These are phyloP conservation scores for Phlebopus sp. DNA, from an alignment of 1,284 basidiomycete species.

Conservation along the genomic window DNA sequence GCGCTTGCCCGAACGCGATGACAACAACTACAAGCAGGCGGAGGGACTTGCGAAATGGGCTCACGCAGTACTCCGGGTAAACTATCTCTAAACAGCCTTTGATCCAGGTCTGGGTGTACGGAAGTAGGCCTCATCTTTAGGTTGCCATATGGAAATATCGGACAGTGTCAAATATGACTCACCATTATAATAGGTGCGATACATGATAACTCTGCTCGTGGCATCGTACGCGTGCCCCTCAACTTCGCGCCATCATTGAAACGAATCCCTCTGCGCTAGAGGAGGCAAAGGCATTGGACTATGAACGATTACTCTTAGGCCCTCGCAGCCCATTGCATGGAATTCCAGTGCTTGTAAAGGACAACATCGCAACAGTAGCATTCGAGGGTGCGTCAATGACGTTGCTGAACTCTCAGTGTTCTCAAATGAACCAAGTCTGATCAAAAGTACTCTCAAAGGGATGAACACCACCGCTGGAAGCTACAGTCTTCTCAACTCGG, in stretches of 20 bases:
- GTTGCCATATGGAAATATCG: too few relatives aligned
- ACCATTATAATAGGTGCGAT: too few relatives aligned
- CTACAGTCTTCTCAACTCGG: conserved; percentile 52
- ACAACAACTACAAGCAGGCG: too few relatives aligned
- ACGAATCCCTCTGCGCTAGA: conserved; percentile 56
- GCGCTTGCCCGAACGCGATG: too few relatives aligned
- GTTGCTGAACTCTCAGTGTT: background rate
- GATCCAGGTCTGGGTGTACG: too few relatives aligned
- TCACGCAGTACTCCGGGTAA: too few relatives aligned
- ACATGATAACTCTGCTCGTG: too few relatives aligned
- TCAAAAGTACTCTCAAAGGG: conserved; percentile 33
- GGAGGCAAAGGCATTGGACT: conserved; percentile 54
- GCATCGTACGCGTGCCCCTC: conserved; percentile 37
- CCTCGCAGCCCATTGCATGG: conserved; percentile 61
- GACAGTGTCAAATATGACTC: too few relatives aligned
- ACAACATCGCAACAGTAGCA: conserved; percentile 61
- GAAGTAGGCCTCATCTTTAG: too few relatives aligned
- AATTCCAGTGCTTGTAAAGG: conserved; percentile 69
- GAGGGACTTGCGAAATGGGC: too few relatives aligned
- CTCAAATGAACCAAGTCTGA: background rate
- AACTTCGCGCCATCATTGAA: conserved; percentile 62
- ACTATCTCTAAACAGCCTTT: too few relatives aligned
- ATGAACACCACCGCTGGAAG: conserved; percentile 70
- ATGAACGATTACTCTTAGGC: conserved; percentile 46
- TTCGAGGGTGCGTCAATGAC: conserved; percentile 42